Evolutionary conservation across 345 rosid genomes (phyloP), one percentile per base, ranked within the genome.

Genomic region (Eucalyptus curtisii): DNA sequence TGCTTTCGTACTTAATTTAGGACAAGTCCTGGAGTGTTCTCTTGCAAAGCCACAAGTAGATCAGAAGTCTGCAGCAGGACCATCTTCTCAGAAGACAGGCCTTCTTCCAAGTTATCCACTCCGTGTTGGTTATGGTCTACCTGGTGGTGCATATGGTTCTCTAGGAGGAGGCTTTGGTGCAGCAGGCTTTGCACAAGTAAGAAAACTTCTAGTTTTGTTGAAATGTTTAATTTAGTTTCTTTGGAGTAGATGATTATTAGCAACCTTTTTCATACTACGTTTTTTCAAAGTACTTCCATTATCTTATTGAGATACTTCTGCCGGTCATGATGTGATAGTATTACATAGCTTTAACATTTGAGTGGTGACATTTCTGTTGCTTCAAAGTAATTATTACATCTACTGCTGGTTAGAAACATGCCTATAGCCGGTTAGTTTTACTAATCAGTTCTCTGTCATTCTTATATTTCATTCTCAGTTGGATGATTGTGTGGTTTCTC

Each of bases 1-100:
- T 52, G 44, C n/a, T 71, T 76, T 15, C 53, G 4, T 47, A 31
- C 44, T 76, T 49, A 7, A 76, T 87, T 64, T 92, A 97, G 99
- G 99, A 89, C 98, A 95, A 90, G 90, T 92, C 81, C 91, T 97
- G 93, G 99, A 97, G 89, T 96, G 97, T 90, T 95, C 98, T 37
- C 97, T 97, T 89, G 99, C 98, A 42, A 97, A 96, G 94, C 99
- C 99, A 81, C 98, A 95, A 91, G 90, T 97, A 22, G 99, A 98
- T 91, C 98, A 94, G 91, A 97, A 95, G 90, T 85, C 93, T 61
- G 88, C 85, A 90, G 93, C 95, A 55, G 93, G 88, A 66, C 91
- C 94, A 88, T 93, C 92, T 85, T 76, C 91, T 25, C 98, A 93
- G 92, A 94, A 92, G 71, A 88, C 96, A 53, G 93, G 94, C 88